Percentiles rank a stretch among this genome's conserved stretches.
These are phyloP conservation scores for Plasmodium falciparum DNA, from an alignment of 169 alveolate species.

Conservation along the genomic window DNA sequence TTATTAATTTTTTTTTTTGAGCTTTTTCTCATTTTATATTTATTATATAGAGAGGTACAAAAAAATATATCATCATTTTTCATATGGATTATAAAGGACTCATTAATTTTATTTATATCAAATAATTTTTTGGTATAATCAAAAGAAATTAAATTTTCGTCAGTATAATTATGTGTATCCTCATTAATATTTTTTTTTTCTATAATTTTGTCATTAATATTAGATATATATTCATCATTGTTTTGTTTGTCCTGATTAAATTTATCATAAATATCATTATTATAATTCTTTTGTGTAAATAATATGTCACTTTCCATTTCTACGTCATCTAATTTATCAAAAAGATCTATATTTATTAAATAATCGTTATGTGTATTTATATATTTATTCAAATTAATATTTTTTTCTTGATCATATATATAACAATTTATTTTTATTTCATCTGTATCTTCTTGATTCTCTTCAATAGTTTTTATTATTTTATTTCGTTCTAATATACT, in stretches of 20 bases:
- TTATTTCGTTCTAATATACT: constrained; percentile 83
- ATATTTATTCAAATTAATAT: constrained; percentile 34
- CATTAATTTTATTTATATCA: constrained; percentile 18
- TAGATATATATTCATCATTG: background rate
- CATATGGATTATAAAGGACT: constrained; percentile 31
- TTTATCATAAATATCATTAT: background rate
- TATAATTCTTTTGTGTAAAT: background rate
- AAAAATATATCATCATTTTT: background rate
- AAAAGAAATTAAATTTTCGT: constrained; percentile 31
- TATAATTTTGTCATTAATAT: background rate
- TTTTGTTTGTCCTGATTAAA: background rate
- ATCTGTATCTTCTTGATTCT: constrained; percentile 57
- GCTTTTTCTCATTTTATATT: background rate
- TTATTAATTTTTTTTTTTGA: background rate
- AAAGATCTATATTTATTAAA: constrained; percentile 19
- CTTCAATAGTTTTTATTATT: constrained; percentile 79
- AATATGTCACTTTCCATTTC: constrained; percentile 14
- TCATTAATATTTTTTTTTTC: constrained; percentile 2
- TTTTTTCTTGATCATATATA: constrained; percentile 41
- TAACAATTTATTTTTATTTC: constrained; percentile 54
- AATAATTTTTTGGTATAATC: constrained; percentile 19
- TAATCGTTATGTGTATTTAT: constrained; percentile 35
- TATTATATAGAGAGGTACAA: background rate
- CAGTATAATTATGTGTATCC: background rate
- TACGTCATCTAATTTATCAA: background rate